These are phyloP conservation scores for Sorghum bicolor DNA, from an alignment of 176 grass and related monocot genomes.

Conservation along the genomic window DNA sequence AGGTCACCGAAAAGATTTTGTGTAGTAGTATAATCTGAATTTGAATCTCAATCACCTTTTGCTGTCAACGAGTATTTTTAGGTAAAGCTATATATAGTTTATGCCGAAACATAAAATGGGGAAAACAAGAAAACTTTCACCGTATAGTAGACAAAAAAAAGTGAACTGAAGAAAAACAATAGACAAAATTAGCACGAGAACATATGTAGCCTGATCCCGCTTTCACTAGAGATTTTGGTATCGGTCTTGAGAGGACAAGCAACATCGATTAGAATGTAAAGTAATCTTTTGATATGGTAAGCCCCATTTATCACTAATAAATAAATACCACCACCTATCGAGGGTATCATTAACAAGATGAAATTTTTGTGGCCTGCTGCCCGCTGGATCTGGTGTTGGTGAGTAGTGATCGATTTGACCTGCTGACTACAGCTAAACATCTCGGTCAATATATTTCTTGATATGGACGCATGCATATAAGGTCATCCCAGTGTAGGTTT, in stretches of 20 bases:
- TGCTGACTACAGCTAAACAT: slow-evolving; percentile 25
- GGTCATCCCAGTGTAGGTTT: too few relatives aligned
- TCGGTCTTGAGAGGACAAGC: neutral
- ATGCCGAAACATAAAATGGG: too few relatives aligned
- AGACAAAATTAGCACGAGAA: slow-evolving; percentile 4
- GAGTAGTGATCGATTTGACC: slow-evolving; percentile 2
- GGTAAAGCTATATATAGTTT: too few relatives aligned
- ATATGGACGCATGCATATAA: neutral
- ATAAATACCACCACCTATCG: neutral
- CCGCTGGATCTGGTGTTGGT: neutral
- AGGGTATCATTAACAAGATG: neutral
- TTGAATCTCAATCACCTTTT: too few relatives aligned
- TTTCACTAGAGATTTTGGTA: slow-evolving; percentile 34
- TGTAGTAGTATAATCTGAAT: too few relatives aligned
- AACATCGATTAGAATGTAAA: slow-evolving; percentile 12
- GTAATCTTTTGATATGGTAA: neutral
- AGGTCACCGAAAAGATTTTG: too few relatives aligned
- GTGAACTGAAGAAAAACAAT: neutral
- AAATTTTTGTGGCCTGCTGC: neutral
- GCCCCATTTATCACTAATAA: neutral
- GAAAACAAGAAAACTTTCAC: neutral
- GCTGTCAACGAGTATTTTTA: too few relatives aligned
- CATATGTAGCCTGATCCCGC: neutral
- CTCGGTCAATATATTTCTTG: neutral
- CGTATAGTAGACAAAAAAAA: neutral